Conservation (phyloP, 2,329 filamentous ascomycete genomes). For the Exophiala spinifera region DNA sequence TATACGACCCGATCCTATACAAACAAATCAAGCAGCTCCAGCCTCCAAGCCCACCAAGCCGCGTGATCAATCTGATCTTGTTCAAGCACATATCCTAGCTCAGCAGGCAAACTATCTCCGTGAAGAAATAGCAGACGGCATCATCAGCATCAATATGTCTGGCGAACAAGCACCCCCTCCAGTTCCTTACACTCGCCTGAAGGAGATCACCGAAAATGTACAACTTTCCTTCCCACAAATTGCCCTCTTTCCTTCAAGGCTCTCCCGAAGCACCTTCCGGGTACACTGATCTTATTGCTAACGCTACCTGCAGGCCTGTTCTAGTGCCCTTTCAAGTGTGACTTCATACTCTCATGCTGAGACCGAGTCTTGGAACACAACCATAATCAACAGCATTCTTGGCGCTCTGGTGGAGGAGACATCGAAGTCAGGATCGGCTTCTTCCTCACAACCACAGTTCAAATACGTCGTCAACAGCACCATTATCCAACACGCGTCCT, state of each 20-base stretch:
- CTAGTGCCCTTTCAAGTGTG: conserved; percentile 67
- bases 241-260: too few species aligned
- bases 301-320: conserved; percentile 65
- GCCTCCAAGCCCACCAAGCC: neutral
- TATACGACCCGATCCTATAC: too few species aligned
- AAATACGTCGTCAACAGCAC: conserved; percentile 98
- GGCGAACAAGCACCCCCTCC: conserved; percentile 53
- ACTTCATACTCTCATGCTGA: conserved; percentile 83
- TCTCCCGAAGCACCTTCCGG: neutral
- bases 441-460: conserved; percentile 57
- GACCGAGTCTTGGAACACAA: conserved; percentile 84
- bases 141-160: conserved; percentile 25
- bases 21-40: too few species aligned
- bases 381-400: conserved; percentile 72
- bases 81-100: conserved; percentile 7
- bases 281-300: neutral
- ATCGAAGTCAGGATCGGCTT: conserved; percentile 34
- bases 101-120: conserved; percentile 11
- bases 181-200: conserved; percentile 70
- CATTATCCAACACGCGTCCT: conserved; percentile 83
- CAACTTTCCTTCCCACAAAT: too few species aligned
- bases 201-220: conserved; percentile 82
- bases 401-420: conserved; percentile 43
- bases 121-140: conserved; percentile 10
- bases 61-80: neutral